These are phyloP conservation scores for Penicillium cinerascens DNA, from an alignment of 495 filamentous ascomycete species.

Conservation along the genomic window DNA sequence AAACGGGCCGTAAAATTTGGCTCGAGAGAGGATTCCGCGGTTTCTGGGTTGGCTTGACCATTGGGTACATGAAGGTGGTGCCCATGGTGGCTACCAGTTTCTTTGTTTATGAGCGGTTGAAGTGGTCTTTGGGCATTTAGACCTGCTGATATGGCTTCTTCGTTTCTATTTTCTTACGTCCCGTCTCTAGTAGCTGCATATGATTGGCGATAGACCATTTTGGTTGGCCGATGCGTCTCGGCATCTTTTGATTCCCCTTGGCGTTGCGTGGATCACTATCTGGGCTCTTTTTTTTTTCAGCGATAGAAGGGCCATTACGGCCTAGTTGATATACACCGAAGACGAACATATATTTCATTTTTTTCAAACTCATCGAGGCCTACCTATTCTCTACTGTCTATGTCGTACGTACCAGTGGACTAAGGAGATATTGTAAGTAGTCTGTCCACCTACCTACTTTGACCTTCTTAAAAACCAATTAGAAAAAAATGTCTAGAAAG, in stretches of 20 bases:
- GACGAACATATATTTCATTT: constrained; percentile 7
- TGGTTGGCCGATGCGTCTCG: constrained; percentile 1
- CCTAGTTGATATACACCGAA: constrained; percentile 9
- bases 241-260: constrained; percentile 21
- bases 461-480: too few species aligned
- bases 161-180: not conserved
- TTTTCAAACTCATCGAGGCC: not conserved
- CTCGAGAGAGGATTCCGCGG: constrained; percentile 71
- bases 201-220: constrained; percentile 12
- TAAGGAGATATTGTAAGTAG: too few species aligned
- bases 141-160: not conserved
- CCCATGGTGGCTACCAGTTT: constrained; percentile 79
- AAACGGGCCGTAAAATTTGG: constrained; percentile 73
- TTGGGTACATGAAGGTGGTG: constrained; percentile 88
- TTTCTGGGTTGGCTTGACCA: constrained; percentile 85
- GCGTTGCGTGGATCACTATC: constrained; percentile 19
- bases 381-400: too few species aligned
- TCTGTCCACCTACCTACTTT: too few species aligned
- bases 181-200: not conserved
- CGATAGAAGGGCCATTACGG: constrained; percentile 14
- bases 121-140: constrained; percentile 69
- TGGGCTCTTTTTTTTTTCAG: constrained; percentile 5
- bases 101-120: constrained; percentile 73
- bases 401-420: too few species aligned
- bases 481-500: too few species aligned